Evolutionary conservation across 2,329 filamentous ascomycete species (phyloP), one percentile per base, ranked within the genome.

Genomic region (Botryotinia globosa): DNA sequence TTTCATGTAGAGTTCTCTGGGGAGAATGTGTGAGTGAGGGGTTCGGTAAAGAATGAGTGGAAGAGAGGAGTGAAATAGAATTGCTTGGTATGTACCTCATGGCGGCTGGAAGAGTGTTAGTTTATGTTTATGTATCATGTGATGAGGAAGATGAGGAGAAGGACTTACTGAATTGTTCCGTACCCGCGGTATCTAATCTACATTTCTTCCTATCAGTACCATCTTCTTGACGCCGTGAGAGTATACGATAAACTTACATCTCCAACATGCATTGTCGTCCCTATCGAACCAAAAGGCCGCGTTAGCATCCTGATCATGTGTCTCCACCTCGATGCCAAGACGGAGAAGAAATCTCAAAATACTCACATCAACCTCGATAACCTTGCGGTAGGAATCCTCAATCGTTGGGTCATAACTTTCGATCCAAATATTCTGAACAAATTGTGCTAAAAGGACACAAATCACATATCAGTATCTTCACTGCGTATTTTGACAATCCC

Each of bases 381-480:
- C 84, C 78, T 89, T 89, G 61, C 87, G 83, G 77, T 89, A 89
- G 20, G 87, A 88, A 78, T 89, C 87, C 78, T 89, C 87, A 76
- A 89, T 89, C 14, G 87, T 89, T 2, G 87, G 87, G 80, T 89
- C 87, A 80, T 89, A 89, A 76, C 85, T 87, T 80, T 93, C 90
- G 79, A 93, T 92, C 89, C 91, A 92, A 39, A 92, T 88, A 83
- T 92, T 91, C 80, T 92, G 90, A 67, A 92, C 90, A 79, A 92
- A 93, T 86, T 92, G 90, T 74, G 91, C 90, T 90, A 51, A 65
- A 18, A 29, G 64, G 48, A 45, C 76, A 66, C 64, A 71, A 73
- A 73, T 67, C 25, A 42, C 22, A 22, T 16, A 42, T 67, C 34
- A 67, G 65, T n/a, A 54, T 56, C 25, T 67, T n/a, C 18, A 32